phyloP scores from a whole-genome alignment of 257 asterid species.

The Penstemon eatonii region DNA sequence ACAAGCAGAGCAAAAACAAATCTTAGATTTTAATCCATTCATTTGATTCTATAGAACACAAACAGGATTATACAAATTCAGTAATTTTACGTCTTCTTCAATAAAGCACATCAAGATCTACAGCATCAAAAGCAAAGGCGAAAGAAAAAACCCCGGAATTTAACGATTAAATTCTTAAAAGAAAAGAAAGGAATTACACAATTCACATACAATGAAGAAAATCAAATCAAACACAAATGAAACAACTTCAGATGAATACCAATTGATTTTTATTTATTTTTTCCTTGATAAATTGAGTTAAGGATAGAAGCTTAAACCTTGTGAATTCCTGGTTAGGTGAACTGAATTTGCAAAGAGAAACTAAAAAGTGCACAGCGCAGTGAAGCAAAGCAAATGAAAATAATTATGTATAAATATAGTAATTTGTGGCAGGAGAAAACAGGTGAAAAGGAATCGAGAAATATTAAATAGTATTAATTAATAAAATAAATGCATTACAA shows the following conservation, averaged over 20 bases:
- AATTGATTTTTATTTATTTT: background rate
- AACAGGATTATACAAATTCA: conserved; percentile 7
- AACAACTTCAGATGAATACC: background rate
- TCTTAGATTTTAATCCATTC: conserved; percentile 4
- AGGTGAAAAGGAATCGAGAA: conserved; percentile 3
- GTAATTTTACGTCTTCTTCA: conserved; percentile 17
- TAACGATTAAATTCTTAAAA: background rate
- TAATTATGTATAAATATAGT: conserved; percentile 18
- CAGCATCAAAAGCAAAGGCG: background rate
- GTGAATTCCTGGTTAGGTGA: conserved; percentile 19
- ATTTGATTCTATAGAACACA: conserved; percentile 14
- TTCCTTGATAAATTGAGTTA: background rate
- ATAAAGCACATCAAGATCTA: conserved; percentile 6
- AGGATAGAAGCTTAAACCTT: conserved; percentile 34
- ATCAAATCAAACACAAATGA: conserved; percentile 14
- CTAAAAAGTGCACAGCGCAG: background rate
- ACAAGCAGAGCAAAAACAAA: conserved; percentile 6
- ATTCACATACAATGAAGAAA: conserved; percentile 5
- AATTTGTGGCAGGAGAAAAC: conserved; percentile 16
- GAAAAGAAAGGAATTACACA: conserved; percentile 4
- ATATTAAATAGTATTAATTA: background rate
- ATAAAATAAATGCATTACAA: conserved; percentile 24
- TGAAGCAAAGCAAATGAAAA: conserved; percentile 22
- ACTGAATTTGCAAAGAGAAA: conserved; percentile 23
- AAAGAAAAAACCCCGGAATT: conserved; percentile 7